Conservation (phyloP, 768 basidiomycete genomes). For the Russula vinacea region DNA sequence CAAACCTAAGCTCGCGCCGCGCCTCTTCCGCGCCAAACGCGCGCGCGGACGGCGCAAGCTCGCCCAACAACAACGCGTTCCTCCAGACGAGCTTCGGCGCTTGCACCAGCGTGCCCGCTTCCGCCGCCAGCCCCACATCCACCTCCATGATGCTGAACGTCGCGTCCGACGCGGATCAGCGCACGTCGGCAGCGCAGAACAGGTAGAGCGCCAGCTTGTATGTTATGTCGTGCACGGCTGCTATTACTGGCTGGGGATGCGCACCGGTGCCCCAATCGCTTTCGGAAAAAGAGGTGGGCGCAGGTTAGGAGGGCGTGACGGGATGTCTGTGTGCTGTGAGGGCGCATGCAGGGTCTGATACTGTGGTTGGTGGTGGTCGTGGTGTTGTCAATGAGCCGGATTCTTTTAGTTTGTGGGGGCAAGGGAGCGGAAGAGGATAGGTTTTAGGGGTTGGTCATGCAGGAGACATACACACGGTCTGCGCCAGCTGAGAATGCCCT, state of each 20-base stretch:
- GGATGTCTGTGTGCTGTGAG: slow-evolving; percentile 44
- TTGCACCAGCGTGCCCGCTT: slow-evolving; percentile 81
- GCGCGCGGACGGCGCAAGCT: slow-evolving; percentile 73
- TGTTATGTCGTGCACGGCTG: slow-evolving; percentile 70
- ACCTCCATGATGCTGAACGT: slow-evolving; percentile 81
- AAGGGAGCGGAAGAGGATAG: no score
- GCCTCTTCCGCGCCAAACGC: slow-evolving; percentile 71
- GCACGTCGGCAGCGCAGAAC: slow-evolving; percentile 71
- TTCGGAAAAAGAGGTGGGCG: slow-evolving; percentile 61
- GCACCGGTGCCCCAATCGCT: slow-evolving; percentile 64
- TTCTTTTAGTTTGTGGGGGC: background rate
- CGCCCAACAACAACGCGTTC: slow-evolving; percentile 68
- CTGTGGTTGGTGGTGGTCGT: background rate
- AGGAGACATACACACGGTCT: slow-evolving; percentile 52
- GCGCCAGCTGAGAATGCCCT: slow-evolving; percentile 83
- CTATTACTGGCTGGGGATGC: slow-evolving; percentile 80
- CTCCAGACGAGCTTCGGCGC: slow-evolving; percentile 72
- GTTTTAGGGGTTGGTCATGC: background rate
- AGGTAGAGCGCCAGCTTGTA: slow-evolving; percentile 81
- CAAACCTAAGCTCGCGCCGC: slow-evolving; percentile 56
- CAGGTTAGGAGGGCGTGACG: slow-evolving; percentile 51
- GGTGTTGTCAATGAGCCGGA: background rate
- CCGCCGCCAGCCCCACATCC: slow-evolving; percentile 82
- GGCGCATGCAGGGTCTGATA: slow-evolving; percentile 35
- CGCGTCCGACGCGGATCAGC: slow-evolving; percentile 62